Evolutionary conservation across 2,329 filamentous ascomycete genomes (phyloP), one percentile per base, ranked within the genome.

Genomic region (Colletotrichum eremochloae): DNA sequence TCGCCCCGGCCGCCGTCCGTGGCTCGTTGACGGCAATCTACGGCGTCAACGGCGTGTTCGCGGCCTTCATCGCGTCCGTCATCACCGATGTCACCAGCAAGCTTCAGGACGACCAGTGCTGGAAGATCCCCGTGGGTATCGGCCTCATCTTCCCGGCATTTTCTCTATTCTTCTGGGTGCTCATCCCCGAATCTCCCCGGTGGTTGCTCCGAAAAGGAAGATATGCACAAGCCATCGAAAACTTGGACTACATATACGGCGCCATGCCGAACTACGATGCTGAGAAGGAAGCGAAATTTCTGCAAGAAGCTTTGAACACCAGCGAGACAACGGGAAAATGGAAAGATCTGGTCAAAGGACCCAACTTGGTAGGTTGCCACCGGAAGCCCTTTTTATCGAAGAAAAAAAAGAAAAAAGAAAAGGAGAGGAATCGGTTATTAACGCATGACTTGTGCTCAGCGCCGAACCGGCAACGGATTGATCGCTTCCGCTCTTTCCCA

Each of bases 121-220:
- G 75, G 75, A 68, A 70, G 61, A 75, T 76, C 14, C 75, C 75
- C 0, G 63, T 76, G 1, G 75, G 58, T 12, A 52, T 74, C 29
- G 71, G 75, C 12, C 72, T 76, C 24, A 48, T 73, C 15, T 76
- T 73, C 20, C 75, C 75, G 2, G 36, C 65, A 0, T 67, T 75
- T 18, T 70, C 71, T 1, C 38, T 75, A 6, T 72, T 74, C 36
- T 55, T 74, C 31, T 73, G 73, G 55, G 14, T 71, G 20, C 38
- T 75, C 7, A 74, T 77, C 5, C 77, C 77, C 33, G 77, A 79
- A 66, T 78, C 77, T 0, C 78, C 78, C 0, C 76, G 78, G 14
- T 79, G 77, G 77, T 73, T 79, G n/a, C 69, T 79, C 31, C 63
- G 71, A 14, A 63, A 75, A n/a, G 75, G 75, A 12, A 53, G 71